Evolutionary conservation across 805 yeast genomes (phyloP).

Genomic region (Ogataea philodendri): DNA sequence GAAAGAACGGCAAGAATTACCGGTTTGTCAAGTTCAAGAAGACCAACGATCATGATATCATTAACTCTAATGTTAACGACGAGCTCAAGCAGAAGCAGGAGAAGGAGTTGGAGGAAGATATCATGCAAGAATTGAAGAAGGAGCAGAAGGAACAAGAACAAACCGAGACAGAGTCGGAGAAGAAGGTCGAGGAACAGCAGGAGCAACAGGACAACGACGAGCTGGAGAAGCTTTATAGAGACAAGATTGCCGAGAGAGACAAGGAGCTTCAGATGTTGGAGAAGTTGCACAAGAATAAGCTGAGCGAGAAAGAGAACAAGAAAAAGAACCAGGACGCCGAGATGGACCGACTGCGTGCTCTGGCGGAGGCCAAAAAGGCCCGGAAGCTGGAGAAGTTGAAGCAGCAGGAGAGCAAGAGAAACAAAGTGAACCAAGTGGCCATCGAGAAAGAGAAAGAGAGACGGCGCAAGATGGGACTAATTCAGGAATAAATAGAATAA

Average conservation of each 20-base stretch:
- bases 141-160: conserved; percentile 10
- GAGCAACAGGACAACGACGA: conserved; percentile 15
- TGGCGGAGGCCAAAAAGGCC: conserved; percentile 27
- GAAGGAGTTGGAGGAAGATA: conserved; percentile 18
- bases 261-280: conserved; percentile 25
- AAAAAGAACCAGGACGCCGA: conserved; percentile 26
- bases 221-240: conserved; percentile 16
- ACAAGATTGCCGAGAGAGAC: conserved; percentile 28
- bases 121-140: conserved; percentile 15
- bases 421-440: conserved; percentile 25
- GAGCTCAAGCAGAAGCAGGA: conserved; percentile 22
- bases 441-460: conserved; percentile 32
- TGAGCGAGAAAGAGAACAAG: conserved; percentile 15
- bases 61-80: conserved; percentile 29
- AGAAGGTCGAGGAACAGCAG: conserved; percentile 10
- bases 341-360: conserved; percentile 32
- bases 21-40: conserved; percentile 34
- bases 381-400: conserved; percentile 21
- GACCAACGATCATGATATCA: conserved; percentile 25
- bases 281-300: conserved; percentile 23
- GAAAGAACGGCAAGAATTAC: conserved; percentile 31
- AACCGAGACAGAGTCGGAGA: conserved; percentile 6
- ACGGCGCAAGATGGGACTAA: conserved; percentile 22
- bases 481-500: conserved; percentile 3
- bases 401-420: conserved; percentile 23